These are phyloP conservation scores for Amphirosellinia nigrospora DNA, from an alignment of 495 filamentous ascomycete genomes.

Conservation along the genomic window DNA sequence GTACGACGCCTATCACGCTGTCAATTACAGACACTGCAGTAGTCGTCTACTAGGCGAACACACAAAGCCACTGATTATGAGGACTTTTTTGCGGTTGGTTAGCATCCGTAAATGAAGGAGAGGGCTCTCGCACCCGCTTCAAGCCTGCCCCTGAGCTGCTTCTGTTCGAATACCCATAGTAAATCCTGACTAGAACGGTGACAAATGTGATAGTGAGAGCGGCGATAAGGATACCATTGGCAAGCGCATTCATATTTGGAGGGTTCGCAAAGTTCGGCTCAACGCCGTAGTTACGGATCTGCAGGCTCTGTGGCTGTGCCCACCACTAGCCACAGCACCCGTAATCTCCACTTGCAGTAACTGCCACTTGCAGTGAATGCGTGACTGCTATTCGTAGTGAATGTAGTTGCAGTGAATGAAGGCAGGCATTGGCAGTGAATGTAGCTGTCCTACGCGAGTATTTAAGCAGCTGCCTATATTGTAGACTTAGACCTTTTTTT, in stretches of 20 bases:
- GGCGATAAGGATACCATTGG: background rate
- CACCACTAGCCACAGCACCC: too few relatives aligned
- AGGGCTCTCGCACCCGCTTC: constrained; percentile 16
- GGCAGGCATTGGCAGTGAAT: too few relatives aligned
- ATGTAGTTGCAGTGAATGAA: too few relatives aligned
- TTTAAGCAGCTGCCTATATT: too few relatives aligned
- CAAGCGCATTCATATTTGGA: constrained; percentile 20
- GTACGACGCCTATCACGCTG: constrained; percentile 8
- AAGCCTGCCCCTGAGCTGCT: constrained; percentile 11
- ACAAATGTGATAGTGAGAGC: background rate
- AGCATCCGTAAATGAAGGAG: background rate
- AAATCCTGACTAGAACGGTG: constrained; percentile 8
- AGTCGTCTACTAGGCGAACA: background rate
- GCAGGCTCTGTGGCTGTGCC: too few relatives aligned
- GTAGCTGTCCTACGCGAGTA: too few relatives aligned
- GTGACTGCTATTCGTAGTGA: too few relatives aligned
- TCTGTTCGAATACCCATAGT: constrained; percentile 6
- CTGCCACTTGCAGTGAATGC: too few relatives aligned
- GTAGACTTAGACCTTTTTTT: too few relatives aligned
- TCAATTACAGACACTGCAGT: background rate
- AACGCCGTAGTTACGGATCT: too few relatives aligned
- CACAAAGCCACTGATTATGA: constrained; percentile 16
- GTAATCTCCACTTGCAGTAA: too few relatives aligned
- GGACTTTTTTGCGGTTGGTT: background rate
- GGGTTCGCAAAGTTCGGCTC: constrained; percentile 18